Percentiles rank a stretch among this genome's conserved stretches.
These are phyloP conservation scores for Pugionium cornutum DNA, from an alignment of 345 rosid species.

Conservation along the genomic window DNA sequence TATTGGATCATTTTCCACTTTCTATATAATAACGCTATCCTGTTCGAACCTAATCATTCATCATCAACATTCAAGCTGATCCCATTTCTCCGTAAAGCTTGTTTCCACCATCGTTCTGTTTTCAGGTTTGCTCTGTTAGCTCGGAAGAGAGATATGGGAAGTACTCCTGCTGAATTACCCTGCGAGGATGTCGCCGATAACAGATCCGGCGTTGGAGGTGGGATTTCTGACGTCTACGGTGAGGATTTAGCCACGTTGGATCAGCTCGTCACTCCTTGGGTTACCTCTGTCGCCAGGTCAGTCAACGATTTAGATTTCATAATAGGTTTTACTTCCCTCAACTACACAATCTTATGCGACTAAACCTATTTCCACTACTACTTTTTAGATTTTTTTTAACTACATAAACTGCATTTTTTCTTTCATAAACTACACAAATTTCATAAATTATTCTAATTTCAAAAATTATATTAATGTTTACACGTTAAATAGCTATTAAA, in stretches of 20 bases:
- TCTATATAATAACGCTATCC: slow-evolving; percentile 34
- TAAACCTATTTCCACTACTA: too few species aligned
- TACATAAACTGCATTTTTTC: too few species aligned
- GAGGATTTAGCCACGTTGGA: slow-evolving; percentile 84
- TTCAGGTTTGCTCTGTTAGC: background rate
- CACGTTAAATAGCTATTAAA: too few species aligned
- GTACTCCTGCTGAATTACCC: slow-evolving; percentile 33
- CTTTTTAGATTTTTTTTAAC: too few species aligned
- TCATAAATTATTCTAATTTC: too few species aligned
- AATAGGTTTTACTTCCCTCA: too few species aligned
- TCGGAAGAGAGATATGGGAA: slow-evolving; percentile 35
- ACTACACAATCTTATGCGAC: too few species aligned
- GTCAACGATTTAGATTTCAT: background rate
- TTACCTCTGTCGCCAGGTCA: slow-evolving; percentile 86
- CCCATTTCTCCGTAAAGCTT: background rate
- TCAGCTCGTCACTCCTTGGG: slow-evolving; percentile 92
- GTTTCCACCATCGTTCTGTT: background rate
- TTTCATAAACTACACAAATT: too few species aligned
- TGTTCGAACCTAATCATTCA: slow-evolving; percentile 1
- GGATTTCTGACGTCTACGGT: slow-evolving; percentile 72
- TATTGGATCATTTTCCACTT: background rate
- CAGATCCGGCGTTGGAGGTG: slow-evolving; percentile 48
- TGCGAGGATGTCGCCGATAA: slow-evolving; percentile 48
- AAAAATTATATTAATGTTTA: too few species aligned
- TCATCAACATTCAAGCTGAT: background rate